Evolutionary conservation across 2,329 filamentous ascomycete genomes (phyloP).

Genomic region (Anthostomella pinea): DNA sequence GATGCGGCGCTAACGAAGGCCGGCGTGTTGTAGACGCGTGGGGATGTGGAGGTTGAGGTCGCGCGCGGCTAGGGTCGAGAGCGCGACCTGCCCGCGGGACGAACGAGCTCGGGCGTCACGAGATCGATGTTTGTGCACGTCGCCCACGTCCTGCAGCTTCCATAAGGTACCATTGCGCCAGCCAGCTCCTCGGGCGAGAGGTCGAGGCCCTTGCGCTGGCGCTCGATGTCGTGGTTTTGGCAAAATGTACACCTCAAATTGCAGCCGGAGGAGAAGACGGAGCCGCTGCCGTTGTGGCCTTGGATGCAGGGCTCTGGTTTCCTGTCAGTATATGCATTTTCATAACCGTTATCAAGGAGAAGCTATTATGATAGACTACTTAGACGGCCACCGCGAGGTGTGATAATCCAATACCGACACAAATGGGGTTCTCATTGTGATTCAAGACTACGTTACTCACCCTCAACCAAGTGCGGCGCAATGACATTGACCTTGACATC

Average conservation of each 20-base stretch:
- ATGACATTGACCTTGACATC: conserved; percentile 76
- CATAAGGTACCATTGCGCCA: conserved; percentile 81
- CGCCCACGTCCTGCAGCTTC: conserved; percentile 76
- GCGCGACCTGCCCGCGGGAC: conserved; percentile 76
- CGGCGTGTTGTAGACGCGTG: conserved; percentile 82
- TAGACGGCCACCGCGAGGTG: too few relatives aligned
- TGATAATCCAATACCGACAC: too few relatives aligned
- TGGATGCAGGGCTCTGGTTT: conserved; percentile 71
- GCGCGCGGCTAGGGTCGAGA: conserved; percentile 71
- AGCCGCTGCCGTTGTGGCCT: conserved; percentile 75
- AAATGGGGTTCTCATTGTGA: too few relatives aligned
- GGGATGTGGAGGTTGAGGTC: conserved; percentile 68
- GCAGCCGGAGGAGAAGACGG: conserved; percentile 77
- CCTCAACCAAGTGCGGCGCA: conserved; percentile 81
- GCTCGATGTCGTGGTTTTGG: conserved; percentile 81
- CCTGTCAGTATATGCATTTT: conserved; percentile 8
- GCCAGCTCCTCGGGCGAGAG: conserved; percentile 75
- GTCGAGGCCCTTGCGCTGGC: conserved; percentile 77
- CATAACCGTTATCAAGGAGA: too few relatives aligned
- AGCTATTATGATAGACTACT: too few relatives aligned
- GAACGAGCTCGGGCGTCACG: conserved; percentile 82
- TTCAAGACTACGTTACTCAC: conserved; percentile 38
- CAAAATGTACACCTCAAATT: conserved; percentile 74
- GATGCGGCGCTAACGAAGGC: conserved; percentile 75
- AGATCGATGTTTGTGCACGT: conserved; percentile 89